These are phyloP conservation scores for Mychonastes homosphaera DNA, from an alignment of 139 green algal genomes.

Conservation along the genomic window DNA sequence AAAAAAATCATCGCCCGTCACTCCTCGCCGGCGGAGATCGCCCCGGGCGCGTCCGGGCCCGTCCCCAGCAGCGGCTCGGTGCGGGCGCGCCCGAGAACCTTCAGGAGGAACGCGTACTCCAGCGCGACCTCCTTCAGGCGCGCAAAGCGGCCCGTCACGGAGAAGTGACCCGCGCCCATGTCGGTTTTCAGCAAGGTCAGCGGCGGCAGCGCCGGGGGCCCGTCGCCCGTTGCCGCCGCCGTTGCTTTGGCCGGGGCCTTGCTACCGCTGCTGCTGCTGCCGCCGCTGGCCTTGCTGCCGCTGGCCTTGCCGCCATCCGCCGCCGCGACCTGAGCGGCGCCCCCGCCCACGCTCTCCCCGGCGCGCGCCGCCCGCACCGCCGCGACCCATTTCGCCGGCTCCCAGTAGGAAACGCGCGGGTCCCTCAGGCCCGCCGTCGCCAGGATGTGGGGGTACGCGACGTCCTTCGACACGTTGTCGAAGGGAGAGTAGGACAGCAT, in stretches of 20 bases:
- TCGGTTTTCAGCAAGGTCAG: slow-evolving; percentile 63
- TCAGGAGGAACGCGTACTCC: slow-evolving; percentile 70
- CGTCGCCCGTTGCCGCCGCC: slow-evolving; percentile 30
- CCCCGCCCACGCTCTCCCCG: too few species aligned
- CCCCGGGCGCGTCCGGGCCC: too few species aligned
- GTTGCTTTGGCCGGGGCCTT: too few species aligned
- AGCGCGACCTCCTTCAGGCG: slow-evolving; percentile 49
- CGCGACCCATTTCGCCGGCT: slow-evolving; percentile 77
- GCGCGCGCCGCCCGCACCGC: slow-evolving; percentile 62
- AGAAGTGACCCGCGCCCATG: slow-evolving; percentile 62
- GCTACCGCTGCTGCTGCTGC: too few species aligned
- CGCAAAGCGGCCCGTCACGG: slow-evolving; percentile 52
- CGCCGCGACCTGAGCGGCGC: too few species aligned
- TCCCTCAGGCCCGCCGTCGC: slow-evolving; percentile 76
- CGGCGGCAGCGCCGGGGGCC: too few species aligned
- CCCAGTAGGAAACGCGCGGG: slow-evolving; percentile 61
- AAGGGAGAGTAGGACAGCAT: slow-evolving; percentile 83
- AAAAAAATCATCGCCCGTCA: too few species aligned
- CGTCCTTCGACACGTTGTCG: slow-evolving; percentile 64
- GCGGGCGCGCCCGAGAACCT: too few species aligned
- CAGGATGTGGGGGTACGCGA: slow-evolving; percentile 73
- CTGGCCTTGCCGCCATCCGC: too few species aligned
- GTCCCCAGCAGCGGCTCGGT: too few species aligned
- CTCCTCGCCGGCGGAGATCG: too few species aligned
- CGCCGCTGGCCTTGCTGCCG: too few species aligned